Percentiles rank a stretch among this genome's conserved stretches.
phyloP scores from a whole-genome alignment of 2,329 filamentous ascomycete genomes.

The Ophiostoma ips region DNA sequence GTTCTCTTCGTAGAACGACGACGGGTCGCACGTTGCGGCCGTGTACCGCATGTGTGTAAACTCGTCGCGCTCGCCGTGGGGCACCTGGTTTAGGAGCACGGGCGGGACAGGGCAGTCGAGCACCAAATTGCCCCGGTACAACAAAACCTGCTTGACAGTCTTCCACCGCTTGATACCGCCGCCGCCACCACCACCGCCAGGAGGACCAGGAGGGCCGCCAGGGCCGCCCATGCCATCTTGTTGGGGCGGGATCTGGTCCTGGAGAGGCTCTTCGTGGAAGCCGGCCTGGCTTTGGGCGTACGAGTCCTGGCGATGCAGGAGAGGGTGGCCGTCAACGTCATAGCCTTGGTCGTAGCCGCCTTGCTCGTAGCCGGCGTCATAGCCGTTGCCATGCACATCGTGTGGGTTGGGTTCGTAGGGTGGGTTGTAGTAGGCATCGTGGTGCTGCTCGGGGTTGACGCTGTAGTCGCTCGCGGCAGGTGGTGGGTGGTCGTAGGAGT shows the following conservation, averaged over 20 bases:
- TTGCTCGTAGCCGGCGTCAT: not conserved
- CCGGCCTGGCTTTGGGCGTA: conserved; percentile 17
- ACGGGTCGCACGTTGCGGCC: conserved; percentile 85
- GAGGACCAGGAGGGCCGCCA: conserved; percentile 17
- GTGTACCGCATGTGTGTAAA: conserved; percentile 88
- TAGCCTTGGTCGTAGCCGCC: conserved; percentile 42
- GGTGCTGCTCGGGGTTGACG: conserved; percentile 70
- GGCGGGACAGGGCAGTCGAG: conserved; percentile 94
- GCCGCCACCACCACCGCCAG: conserved; percentile 22
- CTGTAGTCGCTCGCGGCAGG: conserved; percentile 49
- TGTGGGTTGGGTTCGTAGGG: conserved; percentile 24
- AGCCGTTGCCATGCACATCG: not conserved
- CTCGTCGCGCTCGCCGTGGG: conserved; percentile 84
- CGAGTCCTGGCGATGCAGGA: conserved; percentile 34
- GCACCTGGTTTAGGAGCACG: conserved; percentile 70
- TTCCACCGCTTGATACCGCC: conserved; percentile 76
- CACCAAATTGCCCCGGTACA: conserved; percentile 93
- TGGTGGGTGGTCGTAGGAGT: conserved; percentile 32
- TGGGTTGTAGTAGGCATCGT: conserved; percentile 74
- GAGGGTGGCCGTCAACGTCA: conserved; percentile 59
- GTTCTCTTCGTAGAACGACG: conserved; percentile 72
- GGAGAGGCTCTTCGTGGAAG: conserved; percentile 27
- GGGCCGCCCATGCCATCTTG: conserved; percentile 11
- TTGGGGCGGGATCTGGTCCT: conserved; percentile 1
- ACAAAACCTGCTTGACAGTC: conserved; percentile 94